Conservation (phyloP, 768 basidiomycete genomes). For the Imleria badia region DNA sequence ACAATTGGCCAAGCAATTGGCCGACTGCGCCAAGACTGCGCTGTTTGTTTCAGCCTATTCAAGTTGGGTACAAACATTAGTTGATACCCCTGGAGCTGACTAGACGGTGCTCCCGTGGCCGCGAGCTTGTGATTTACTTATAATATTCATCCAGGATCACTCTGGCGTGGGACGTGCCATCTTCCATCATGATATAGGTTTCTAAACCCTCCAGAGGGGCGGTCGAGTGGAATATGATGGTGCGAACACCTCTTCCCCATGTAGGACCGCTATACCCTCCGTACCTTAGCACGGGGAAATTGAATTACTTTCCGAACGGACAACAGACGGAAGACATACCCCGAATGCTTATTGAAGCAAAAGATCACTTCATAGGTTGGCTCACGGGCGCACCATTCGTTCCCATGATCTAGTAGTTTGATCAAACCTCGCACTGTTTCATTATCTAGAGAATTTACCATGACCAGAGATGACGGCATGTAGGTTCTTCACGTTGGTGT, state of each 20-base stretch:
- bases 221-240: slow-evolving; percentile 55
- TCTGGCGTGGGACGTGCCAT: slow-evolving; percentile 54
- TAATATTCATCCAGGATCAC: slow-evolving; percentile 50
- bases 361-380: slow-evolving; percentile 61
- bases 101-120: too few species aligned
- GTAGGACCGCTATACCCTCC: slow-evolving; percentile 51
- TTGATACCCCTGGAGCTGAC: too few species aligned
- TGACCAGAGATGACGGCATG: slow-evolving; percentile 72
- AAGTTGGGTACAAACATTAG: too few species aligned
- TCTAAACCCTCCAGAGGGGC: slow-evolving; percentile 47
- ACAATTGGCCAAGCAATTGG: too few species aligned
- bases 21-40: too few species aligned
- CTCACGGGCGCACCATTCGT: slow-evolving; percentile 78
- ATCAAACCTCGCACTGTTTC: neutral
- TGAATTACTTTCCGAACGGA: neutral
- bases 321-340: slow-evolving; percentile 36
- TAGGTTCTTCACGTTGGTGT: slow-evolving; percentile 58
- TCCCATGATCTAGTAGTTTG: slow-evolving; percentile 58
- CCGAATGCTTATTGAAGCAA: slow-evolving; percentile 77
- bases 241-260: slow-evolving; percentile 69
- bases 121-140: too few species aligned
- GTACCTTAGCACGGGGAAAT: slow-evolving; percentile 44
- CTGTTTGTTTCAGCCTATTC: too few species aligned
- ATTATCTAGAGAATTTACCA: slow-evolving; percentile 38
- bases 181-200: slow-evolving; percentile 66